Conservation (phyloP, 306 rosid species). For the Vigna radiata region DNA sequence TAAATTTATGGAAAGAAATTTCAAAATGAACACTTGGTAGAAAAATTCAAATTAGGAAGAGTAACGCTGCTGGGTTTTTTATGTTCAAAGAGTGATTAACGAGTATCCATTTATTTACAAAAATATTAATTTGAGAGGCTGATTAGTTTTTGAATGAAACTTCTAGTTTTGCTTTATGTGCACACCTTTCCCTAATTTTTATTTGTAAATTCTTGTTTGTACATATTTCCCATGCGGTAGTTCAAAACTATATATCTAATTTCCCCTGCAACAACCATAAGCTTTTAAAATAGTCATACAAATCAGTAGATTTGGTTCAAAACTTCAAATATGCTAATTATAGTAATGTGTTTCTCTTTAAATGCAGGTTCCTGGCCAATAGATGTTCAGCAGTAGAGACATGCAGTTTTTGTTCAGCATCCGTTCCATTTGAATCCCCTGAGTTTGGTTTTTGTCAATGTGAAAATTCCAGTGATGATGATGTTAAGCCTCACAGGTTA, state of each 20-base stretch:
- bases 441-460: slow-evolving; percentile 75
- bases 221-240: neutral
- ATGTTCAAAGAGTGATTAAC: neutral
- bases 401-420: slow-evolving; percentile 80
- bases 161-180: neutral
- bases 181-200: neutral
- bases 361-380: slow-evolving; percentile 49
- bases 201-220: neutral
- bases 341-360: slow-evolving; percentile 21
- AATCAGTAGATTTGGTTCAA: neutral
- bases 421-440: slow-evolving; percentile 79
- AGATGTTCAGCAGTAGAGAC: slow-evolving; percentile 51
- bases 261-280: neutral
- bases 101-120: neutral
- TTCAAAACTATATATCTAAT: neutral
- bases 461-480: slow-evolving; percentile 29
- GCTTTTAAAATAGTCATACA: slow-evolving; percentile 15
- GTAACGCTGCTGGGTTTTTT: neutral
- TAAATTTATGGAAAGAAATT: neutral
- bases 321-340: slow-evolving; percentile 36
- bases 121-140: neutral
- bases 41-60: neutral
- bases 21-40: neutral
- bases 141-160: neutral
- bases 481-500: slow-evolving; percentile 61